Evolutionary conservation across 192 early-diverging fungal genomes (phyloP), one percentile per base, ranked within the genome.

Genomic region (Backusella tuberculispora): DNA sequence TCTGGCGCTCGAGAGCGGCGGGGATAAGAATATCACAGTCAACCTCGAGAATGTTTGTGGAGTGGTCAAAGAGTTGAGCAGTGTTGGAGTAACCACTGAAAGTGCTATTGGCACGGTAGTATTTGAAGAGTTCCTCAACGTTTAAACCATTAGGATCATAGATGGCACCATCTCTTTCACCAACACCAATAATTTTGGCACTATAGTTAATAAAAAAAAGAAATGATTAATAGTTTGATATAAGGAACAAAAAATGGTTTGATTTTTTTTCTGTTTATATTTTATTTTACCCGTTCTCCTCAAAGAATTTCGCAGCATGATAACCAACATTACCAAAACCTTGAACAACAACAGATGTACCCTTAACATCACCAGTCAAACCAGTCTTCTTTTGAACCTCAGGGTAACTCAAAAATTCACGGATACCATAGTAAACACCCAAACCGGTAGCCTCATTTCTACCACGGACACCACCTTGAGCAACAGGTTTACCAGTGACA

Each of bases 241-340:
- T 26, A 60, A 26, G 8, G 5, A 5, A 26, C 6, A n/a, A 26
- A 56, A 3, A 46, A 34, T 34, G 29, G 29, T 34, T 34, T 40
- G 37, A 0, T 12, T 38, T 74, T 74, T 60, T 53, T 56, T 10
- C 5, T 66, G 19, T 50, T 41, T 67, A 29, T 53, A 38, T 13
- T 43, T 8, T 1, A n/a, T 38, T 69, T 73, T 72, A 84, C 79
- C 79, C 92, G 74, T 92, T 92, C 74, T 87, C 84, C 69, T 90
- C 83, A 70, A 95, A 94, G 86, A 94, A 95, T 78, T 93, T 92
- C 63, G 92, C 89, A 26, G 92, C 91, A 83, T 89, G 93, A 84
- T 91, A 93, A 46, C 93, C 93, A 69, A 95, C 93, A 71, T 95
- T 95, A 74, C 93, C 93, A 63, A 95, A 94, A 53, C 93, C 93